Evolutionary conservation across 306 rosid species (phyloP).

Genomic region (Ammopiptanthus mongolicus): DNA sequence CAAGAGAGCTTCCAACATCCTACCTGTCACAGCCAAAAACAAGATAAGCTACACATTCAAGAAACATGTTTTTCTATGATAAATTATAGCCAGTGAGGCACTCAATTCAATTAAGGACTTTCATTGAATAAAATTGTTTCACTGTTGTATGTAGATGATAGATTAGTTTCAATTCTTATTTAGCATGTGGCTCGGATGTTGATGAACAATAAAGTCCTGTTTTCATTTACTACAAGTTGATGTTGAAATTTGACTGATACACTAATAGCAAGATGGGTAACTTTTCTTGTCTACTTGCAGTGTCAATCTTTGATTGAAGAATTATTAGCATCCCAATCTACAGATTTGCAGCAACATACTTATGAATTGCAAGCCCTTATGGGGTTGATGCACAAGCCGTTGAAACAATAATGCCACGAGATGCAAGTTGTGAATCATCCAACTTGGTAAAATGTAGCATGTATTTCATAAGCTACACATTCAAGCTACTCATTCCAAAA

Average conservation of each 20-base stretch:
- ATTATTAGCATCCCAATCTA: slow-evolving; percentile 77
- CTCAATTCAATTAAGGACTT: not conserved
- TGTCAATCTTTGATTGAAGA: slow-evolving; percentile 82
- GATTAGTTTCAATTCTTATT: not conserved
- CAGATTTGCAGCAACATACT: slow-evolving; percentile 92
- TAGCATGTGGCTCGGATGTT: not conserved
- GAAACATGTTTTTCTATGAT: not conserved
- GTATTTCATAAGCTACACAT: too few species aligned
- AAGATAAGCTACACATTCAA: too few species aligned
- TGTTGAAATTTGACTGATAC: slow-evolving; percentile 15
- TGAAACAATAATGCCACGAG: slow-evolving; percentile 54
- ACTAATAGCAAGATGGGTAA: not conserved
- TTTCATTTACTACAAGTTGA: not conserved
- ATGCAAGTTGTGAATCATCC: slow-evolving; percentile 85
- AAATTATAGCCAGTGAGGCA: not conserved
- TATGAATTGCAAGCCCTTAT: slow-evolving; percentile 76
- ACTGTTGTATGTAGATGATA: not conserved
- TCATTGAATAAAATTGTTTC: not conserved
- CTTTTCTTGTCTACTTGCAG: slow-evolving; percentile 37
- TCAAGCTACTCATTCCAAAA: too few species aligned
- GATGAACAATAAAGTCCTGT: not conserved
- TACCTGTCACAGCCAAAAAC: too few species aligned
- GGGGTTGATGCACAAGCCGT: slow-evolving; percentile 52
- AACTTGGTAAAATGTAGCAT: too few species aligned
- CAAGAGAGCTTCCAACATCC: too few species aligned